Base-by-base conservation (phyloP, 768 basidiomycete genomes). In the Tylopilus intermedius region DNA sequence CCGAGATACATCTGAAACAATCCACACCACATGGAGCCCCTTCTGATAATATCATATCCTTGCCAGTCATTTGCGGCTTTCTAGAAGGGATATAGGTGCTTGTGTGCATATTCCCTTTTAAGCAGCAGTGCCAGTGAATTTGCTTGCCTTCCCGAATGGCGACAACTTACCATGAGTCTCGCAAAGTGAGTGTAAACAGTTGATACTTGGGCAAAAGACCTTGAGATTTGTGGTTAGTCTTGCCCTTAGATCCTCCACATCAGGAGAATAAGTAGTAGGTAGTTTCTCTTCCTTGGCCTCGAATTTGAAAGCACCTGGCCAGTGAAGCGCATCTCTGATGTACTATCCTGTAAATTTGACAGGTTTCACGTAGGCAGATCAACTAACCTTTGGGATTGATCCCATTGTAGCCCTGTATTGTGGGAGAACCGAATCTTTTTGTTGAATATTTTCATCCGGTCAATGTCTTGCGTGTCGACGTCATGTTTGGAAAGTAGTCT, bases 121-220 rank as follows among this genome's bases (percentile, higher is more conserved):
- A 21, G 9, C 14, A 13, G 3, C 26, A 37, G 38, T 29, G n/a
- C 6, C n/a, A 40, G 21, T 45, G 8, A 38, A 22, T 10, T 8
- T 13, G 10, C 9, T 2, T 4, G 21, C 24, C 38, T 37, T n/a
- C 8, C 8, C 35, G 8, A 21, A 49, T 21, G 0, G 44, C 32
- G 8, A 1, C 24, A 29, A 40, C 63, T 32, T 59, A 73, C 68
- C 52, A 51, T 81, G 80, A 0, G 71, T 63, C 10, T 61, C 49
- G 55, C 81, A 82, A 21, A 53, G 57, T 0, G 72, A 61, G 14
- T 67, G 59, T 5, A 79, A 45, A 40, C 81, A 82, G 33, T 72
- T 73, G 5, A 76, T 57, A 41, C 72, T 77, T 5, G 74, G 72
- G 55, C 80, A 82, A 47, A 80, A 81, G 4, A 61, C 21, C 9